phyloP scores from a whole-genome alignment of 106 monocot species.

The Dioscorea zingiberensis region DNA sequence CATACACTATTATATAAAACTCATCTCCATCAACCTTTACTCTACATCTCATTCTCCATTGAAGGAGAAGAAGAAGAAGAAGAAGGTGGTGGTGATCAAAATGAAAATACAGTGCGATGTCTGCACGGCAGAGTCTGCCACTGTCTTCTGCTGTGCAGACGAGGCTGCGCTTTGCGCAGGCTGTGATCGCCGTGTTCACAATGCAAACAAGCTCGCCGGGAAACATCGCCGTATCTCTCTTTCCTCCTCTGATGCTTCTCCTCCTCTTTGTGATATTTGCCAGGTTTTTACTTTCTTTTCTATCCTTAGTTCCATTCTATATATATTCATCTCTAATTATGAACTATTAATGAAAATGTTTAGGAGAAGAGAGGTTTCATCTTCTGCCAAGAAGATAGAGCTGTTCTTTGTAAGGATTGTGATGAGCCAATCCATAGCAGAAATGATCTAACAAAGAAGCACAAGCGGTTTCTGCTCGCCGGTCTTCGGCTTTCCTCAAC shows the following conservation, averaged over 20 bases:
- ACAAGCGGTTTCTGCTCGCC: constrained; percentile 56
- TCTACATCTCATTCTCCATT: no score
- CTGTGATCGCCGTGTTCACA: constrained; percentile 62
- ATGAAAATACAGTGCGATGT: constrained; percentile 86
- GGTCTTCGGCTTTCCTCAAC: constrained; percentile 38
- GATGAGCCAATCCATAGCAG: constrained; percentile 56
- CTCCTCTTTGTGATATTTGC: constrained; percentile 55
- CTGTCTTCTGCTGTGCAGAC: constrained; percentile 79
- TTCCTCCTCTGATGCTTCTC: constrained; percentile 5
- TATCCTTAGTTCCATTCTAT: no score
- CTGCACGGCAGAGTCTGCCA: constrained; percentile 44
- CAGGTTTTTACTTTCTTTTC: no score
- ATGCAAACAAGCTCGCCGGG: constrained; percentile 67
- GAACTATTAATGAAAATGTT: not conserved
- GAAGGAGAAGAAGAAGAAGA: no score
- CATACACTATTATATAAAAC: no score
- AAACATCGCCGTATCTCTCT: constrained; percentile 59
- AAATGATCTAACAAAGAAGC: constrained; percentile 49
- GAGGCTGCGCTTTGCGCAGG: constrained; percentile 73
- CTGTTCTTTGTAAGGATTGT: constrained; percentile 74
- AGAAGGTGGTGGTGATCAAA: not conserved
- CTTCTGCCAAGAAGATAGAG: constrained; percentile 83
- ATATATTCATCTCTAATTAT: no score
- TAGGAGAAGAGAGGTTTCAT: constrained; percentile 70
- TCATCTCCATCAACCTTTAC: no score